Evolutionary conservation across 768 basidiomycete genomes (phyloP), one percentile per base, ranked within the genome.

Genomic region (Lepiota brunneoincarnata): DNA sequence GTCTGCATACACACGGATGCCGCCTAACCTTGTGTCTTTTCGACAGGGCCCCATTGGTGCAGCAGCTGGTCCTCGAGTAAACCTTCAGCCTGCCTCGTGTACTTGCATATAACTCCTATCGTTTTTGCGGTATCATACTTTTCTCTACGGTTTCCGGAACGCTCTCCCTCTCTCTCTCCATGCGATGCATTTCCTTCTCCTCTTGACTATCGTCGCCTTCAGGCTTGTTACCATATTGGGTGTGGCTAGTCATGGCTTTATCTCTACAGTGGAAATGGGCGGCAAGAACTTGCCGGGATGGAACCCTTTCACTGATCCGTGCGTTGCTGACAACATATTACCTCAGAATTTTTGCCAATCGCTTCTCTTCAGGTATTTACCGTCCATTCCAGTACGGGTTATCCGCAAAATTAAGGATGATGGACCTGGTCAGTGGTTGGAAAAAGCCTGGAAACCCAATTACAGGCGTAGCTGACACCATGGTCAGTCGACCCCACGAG

Each of bases 91-190:
- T 17, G 34, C 43, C 48, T 56, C 45, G 37, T 54, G 44, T 24
- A 6, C 20, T 26, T 38, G 44, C 47, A 38, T 54, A 54, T 54
- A 54, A 38, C 28, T 18, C 18, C 31, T 21, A 41, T 81, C 63
- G 76, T 80, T 15, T 67, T 69, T 43, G 67, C 66, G 42, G 28
- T 5, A 14, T n/a, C 21, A 23, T 94, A 1, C 80, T 93, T 39
- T 98, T 98, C 75, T 97, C 94, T 21, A 79, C 98, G 57, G 94
- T 96, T 17, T 98, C 98, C 66, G 96, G 96, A 61, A 92, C 95
- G 47, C 81, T 98, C 43, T 79, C 98, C 6, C 82, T 98, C 58
- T 82, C 98, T 59, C 98, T 96, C n/a, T n/a, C n/a, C n/a, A n/a
- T n/a, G 41, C 95, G 98, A 55, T 56, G 57, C 14, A 40, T 55